A percentile compares a stretch with the other conserved stretches of the same genome.
phyloP scores from a whole-genome alignment of 2,329 filamentous ascomycete species.

The Arthrinium phaeospermum region DNA sequence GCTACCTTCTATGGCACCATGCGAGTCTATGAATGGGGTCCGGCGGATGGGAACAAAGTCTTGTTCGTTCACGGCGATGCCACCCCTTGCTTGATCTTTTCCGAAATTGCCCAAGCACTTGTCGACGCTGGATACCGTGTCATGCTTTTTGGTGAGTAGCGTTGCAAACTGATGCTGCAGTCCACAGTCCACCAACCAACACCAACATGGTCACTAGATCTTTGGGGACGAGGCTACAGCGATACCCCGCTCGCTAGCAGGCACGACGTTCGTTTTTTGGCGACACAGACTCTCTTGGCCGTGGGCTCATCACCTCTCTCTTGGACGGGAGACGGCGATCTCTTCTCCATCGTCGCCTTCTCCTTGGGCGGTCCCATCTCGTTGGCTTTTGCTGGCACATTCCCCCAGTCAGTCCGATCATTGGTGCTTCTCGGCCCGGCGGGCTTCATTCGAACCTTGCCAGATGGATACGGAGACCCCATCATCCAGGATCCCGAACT shows the following conservation, averaged over 20 bases:
- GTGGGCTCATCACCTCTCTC: slow-evolving; percentile 62
- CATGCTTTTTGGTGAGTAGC: slow-evolving; percentile 67
- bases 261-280: slow-evolving; percentile 69
- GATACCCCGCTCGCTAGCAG: slow-evolving; percentile 66
- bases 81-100: slow-evolving; percentile 75
- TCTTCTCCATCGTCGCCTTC: slow-evolving; percentile 78
- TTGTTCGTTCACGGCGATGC: slow-evolving; percentile 84
- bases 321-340: slow-evolving; percentile 51
- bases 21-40: slow-evolving; percentile 82
- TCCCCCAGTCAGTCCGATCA: slow-evolving; percentile 67
- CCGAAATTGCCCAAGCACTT: slow-evolving; percentile 68
- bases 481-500: slow-evolving; percentile 30
- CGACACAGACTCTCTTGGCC: slow-evolving; percentile 67
- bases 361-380: slow-evolving; percentile 79
- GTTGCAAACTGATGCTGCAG: slow-evolving; percentile 10
- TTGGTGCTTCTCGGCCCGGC: slow-evolving; percentile 71
- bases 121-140: slow-evolving; percentile 73
- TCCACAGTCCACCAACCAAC: slow-evolving; percentile 26
- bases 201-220: slow-evolving; percentile 42
- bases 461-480: slow-evolving; percentile 30
- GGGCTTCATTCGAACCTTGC: slow-evolving; percentile 66
- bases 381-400: slow-evolving; percentile 71
- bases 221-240: slow-evolving; percentile 80
- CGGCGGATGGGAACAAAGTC: slow-evolving; percentile 71
- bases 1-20: slow-evolving; percentile 72